A percentile compares a stretch with the other conserved stretches of the same genome.
Conservation (phyloP, 371 early-diverging fungal genomes). For the Apophysomyces variabilis region DNA sequence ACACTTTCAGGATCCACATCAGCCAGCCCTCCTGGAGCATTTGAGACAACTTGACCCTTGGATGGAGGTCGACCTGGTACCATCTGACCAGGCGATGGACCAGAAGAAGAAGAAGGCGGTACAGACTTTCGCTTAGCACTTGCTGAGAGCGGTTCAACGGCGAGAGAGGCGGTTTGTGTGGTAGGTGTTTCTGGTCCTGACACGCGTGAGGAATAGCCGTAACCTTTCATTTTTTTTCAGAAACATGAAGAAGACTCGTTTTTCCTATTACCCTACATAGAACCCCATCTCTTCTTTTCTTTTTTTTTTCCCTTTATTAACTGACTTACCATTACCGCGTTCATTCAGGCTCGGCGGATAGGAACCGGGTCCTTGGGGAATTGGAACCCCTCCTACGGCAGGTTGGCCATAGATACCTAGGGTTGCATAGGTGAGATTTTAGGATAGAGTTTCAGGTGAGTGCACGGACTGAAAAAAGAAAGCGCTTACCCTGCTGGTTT, state of each 20-base stretch:
- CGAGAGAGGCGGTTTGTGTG: constrained; percentile 23
- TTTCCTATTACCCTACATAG: too few species aligned
- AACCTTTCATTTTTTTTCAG: not conserved
- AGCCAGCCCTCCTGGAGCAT: constrained; percentile 58
- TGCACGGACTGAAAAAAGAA: too few species aligned
- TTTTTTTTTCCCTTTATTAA: too few species aligned
- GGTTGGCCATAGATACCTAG: too few species aligned
- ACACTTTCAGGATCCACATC: constrained; percentile 87
- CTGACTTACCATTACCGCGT: too few species aligned
- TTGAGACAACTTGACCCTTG: constrained; percentile 13
- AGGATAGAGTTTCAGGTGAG: too few species aligned
- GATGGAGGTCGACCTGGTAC: constrained; percentile 19
- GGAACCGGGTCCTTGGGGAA: too few species aligned
- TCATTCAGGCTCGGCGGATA: too few species aligned
- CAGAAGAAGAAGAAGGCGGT: constrained; percentile 13
- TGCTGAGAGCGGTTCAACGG: constrained; percentile 10
- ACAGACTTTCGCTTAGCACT: constrained; percentile 17
- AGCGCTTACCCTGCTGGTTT: not conserved
- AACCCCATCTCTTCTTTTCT: too few species aligned
- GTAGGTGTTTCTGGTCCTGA: constrained; percentile 28
- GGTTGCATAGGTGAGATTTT: too few species aligned
- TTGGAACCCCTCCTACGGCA: too few species aligned
- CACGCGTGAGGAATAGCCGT: constrained; percentile 28
- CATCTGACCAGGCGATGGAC: constrained; percentile 11
- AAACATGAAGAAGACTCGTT: too few species aligned